Conservation (phyloP, 1,284 basidiomycete species). For the Pseudozyma pruni region DNA sequence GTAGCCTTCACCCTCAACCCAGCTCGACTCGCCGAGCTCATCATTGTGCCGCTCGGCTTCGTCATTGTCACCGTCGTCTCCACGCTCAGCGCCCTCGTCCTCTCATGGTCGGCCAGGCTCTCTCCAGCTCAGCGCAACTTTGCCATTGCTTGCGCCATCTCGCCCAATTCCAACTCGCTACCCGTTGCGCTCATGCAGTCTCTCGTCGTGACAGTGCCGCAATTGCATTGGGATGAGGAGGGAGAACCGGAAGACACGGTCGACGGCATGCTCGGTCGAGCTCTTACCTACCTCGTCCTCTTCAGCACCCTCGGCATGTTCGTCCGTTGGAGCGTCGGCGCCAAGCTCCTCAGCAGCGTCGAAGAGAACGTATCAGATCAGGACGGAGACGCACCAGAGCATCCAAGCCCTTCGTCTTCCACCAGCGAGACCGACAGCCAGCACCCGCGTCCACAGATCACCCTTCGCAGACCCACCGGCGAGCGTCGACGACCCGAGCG, state of each 20-base stretch:
- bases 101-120: slow-evolving; percentile 65
- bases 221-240: slow-evolving; percentile 80
- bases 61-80: slow-evolving; percentile 71
- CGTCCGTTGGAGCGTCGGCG: slow-evolving; percentile 69
- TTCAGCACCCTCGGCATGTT: slow-evolving; percentile 92
- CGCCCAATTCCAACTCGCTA: slow-evolving; percentile 84
- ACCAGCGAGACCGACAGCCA: slow-evolving; percentile 8
- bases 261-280: slow-evolving; percentile 88
- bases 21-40: slow-evolving; percentile 85
- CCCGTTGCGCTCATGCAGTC: slow-evolving; percentile 92
- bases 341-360: slow-evolving; percentile 68
- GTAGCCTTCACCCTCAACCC: slow-evolving; percentile 77
- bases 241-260: slow-evolving; percentile 76
- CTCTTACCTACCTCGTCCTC: slow-evolving; percentile 88
- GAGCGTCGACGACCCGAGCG: slow-evolving; percentile 25
- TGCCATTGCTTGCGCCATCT: slow-evolving; percentile 67
- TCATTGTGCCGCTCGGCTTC: slow-evolving; percentile 87
- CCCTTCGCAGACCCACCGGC: slow-evolving; percentile 47
- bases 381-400: not conserved
- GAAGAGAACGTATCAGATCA: slow-evolving; percentile 60
- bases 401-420: slow-evolving; percentile 1
- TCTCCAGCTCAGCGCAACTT: slow-evolving; percentile 68
- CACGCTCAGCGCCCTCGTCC: slow-evolving; percentile 60
- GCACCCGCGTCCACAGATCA: slow-evolving; percentile 28
- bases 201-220: slow-evolving; percentile 83